A percentile compares a stretch with the other conserved stretches of the same genome.
Evolutionary conservation across 805 yeast species (phyloP).

Genomic region (Starmerella etchellsii): DNA sequence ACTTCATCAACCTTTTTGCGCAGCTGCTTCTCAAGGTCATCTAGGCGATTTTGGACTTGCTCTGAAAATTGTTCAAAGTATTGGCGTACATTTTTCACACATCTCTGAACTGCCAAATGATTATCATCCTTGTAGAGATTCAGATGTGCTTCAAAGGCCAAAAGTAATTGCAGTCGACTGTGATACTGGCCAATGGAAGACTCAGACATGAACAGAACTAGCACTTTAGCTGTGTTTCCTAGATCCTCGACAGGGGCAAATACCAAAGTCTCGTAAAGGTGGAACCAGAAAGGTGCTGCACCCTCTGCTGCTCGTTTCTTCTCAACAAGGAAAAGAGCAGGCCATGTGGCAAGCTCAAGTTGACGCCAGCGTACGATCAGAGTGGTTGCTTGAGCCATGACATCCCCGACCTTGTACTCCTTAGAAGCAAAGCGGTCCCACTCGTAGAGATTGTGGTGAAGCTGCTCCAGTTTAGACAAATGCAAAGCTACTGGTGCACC

Average conservation of each 20-base stretch:
- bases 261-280: conserved; percentile 63
- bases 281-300: conserved; percentile 82
- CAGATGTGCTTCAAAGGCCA: conserved; percentile 51
- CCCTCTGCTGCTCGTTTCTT: conserved; percentile 38
- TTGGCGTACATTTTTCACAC: conserved; percentile 44
- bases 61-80: conserved; percentile 58
- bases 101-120: conserved; percentile 21
- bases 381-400: conserved; percentile 45
- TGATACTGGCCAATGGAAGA: conserved; percentile 64
- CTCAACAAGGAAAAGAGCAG: conserved; percentile 44
- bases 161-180: conserved; percentile 45
- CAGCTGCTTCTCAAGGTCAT: conserved; percentile 37
- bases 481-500: conserved; percentile 63
- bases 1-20: conserved; percentile 77
- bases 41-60: conserved; percentile 36
- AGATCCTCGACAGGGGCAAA: conserved; percentile 29
- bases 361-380: conserved; percentile 85
- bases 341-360: conserved; percentile 79
- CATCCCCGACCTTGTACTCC: conserved; percentile 49
- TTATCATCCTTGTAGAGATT: conserved; percentile 21
- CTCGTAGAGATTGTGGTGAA: conserved; percentile 68
- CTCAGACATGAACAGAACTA: conserved; percentile 64
- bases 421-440: conserved; percentile 89
- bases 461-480: conserved; percentile 73
- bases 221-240: conserved; percentile 38